phyloP scores from a whole-genome alignment of 23 red algal genomes.

The Gracilaria gracilis region DNA sequence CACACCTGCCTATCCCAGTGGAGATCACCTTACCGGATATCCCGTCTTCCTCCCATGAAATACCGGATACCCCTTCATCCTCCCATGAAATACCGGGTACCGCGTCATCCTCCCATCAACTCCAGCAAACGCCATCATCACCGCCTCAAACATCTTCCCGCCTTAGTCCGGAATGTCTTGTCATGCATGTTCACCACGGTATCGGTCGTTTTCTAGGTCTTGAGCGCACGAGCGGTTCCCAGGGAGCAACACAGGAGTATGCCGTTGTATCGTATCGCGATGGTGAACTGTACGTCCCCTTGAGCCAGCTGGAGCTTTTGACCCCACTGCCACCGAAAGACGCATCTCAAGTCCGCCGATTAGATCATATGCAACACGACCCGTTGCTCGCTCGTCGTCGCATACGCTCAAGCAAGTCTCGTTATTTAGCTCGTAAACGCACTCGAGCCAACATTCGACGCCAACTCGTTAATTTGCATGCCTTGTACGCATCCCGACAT shows the following conservation, averaged over 20 bases:
- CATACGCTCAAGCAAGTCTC: constrained; percentile 7
- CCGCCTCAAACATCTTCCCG: not conserved
- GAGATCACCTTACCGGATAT: not conserved
- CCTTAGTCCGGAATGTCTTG: constrained; percentile 43
- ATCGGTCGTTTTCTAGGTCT: constrained; percentile 83
- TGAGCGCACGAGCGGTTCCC: constrained; percentile 35
- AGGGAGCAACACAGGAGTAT: constrained; percentile 56
- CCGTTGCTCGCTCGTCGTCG: not conserved
- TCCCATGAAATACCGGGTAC: not conserved
- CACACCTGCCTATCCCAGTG: not conserved
- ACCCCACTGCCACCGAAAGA: constrained; percentile 43
- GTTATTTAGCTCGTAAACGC: constrained; percentile 42
- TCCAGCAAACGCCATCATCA: not conserved
- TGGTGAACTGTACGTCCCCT: constrained; percentile 71
- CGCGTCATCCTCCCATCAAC: not conserved
- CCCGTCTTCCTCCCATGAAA: not conserved
- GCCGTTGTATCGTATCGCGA: constrained; percentile 74
- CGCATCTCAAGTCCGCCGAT: not conserved
- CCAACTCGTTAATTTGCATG: constrained; percentile 77
- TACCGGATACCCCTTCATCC: not conserved
- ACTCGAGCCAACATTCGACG: constrained; percentile 71
- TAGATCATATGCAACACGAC: constrained; percentile 52
- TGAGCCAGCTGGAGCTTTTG: constrained; percentile 66
- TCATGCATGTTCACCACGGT: constrained; percentile 71
- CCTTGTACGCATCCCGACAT: constrained; percentile 75